phyloP scores from a whole-genome alignment of 2,329 filamentous ascomycete genomes.

The Canariomyces notabilis region DNA sequence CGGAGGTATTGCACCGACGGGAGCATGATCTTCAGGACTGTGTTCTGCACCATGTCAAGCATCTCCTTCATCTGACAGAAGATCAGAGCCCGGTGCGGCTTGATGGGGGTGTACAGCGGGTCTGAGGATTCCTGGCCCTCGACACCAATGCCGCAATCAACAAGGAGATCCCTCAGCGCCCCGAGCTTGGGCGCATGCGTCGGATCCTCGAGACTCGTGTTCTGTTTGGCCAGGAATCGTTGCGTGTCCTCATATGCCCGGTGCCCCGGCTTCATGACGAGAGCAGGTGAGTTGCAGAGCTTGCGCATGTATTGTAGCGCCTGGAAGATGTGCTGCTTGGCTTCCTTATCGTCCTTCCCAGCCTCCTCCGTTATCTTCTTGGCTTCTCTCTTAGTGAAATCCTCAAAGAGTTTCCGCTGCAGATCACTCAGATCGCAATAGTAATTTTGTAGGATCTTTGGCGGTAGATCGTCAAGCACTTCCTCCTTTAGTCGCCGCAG shows the following conservation, averaged over 20 bases:
- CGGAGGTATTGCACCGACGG: slow-evolving; percentile 88
- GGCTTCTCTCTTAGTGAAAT: slow-evolving; percentile 90
- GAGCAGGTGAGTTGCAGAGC: slow-evolving; percentile 92
- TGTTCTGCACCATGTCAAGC: slow-evolving; percentile 97
- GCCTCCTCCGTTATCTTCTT: slow-evolving; percentile 83
- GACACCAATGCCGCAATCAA: slow-evolving; percentile 95
- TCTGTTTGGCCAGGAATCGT: slow-evolving; percentile 69
- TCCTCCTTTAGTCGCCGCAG: slow-evolving; percentile 96
- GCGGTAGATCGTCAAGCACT: slow-evolving; percentile 89
- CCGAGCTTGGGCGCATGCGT: slow-evolving; percentile 88
- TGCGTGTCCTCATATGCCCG: slow-evolving; percentile 87
- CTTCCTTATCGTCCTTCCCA: slow-evolving; percentile 78
- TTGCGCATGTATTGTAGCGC: slow-evolving; percentile 99
- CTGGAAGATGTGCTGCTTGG: slow-evolving; percentile 98
- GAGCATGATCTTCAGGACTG: slow-evolving; percentile 84
- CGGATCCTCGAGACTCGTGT: slow-evolving; percentile 77
- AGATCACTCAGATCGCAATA: slow-evolving; percentile 96
- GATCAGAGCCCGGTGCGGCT: slow-evolving; percentile 89
- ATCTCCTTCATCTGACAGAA: slow-evolving; percentile 99
- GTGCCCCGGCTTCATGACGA: slow-evolving; percentile 93
- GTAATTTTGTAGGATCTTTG: slow-evolving; percentile 98
- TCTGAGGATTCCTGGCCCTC: slow-evolving; percentile 58
- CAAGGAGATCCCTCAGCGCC: slow-evolving; percentile 83
- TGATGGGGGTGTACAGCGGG: slow-evolving; percentile 73
- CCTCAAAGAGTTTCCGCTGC: slow-evolving; percentile 91